These are phyloP conservation scores for Boletus reticuloceps DNA, from an alignment of 768 basidiomycete species.

Conservation along the genomic window DNA sequence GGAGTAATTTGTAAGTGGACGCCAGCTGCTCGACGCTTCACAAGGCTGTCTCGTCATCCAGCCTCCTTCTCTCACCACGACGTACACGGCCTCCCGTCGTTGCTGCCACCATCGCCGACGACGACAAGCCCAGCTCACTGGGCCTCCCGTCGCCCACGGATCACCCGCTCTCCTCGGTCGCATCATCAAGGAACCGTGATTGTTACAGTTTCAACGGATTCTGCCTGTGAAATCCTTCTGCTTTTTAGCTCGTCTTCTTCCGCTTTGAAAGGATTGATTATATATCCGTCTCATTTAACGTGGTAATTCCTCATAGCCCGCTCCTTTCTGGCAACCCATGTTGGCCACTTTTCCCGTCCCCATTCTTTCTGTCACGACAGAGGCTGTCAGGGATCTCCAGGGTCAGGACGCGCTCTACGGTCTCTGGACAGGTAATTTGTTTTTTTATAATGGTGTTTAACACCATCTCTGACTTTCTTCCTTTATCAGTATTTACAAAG, in stretches of 20 bases:
- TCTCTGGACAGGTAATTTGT: slow-evolving; percentile 62
- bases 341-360: slow-evolving; percentile 55
- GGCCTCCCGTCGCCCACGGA: slow-evolving; percentile 14
- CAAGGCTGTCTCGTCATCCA: slow-evolving; percentile 16
- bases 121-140: slow-evolving; percentile 3
- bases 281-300: slow-evolving; percentile 16
- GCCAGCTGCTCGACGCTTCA: slow-evolving; percentile 18
- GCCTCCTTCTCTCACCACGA: slow-evolving; percentile 21
- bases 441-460: accelerated
- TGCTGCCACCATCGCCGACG: slow-evolving; percentile 4
- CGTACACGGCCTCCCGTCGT: slow-evolving; percentile 10
- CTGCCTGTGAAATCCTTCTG: slow-evolving; percentile 14
- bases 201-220: slow-evolving; percentile 18
- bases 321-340: slow-evolving; percentile 36
- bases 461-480: slow-evolving; percentile 3
- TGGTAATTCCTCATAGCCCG: background rate
- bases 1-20: slow-evolving; percentile 21
- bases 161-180: slow-evolving; percentile 23
- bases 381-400: slow-evolving; percentile 66
- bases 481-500: slow-evolving; percentile 70
- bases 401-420: slow-evolving; percentile 62
- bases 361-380: slow-evolving; percentile 62
- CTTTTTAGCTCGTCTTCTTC: slow-evolving; percentile 16
- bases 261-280: slow-evolving; percentile 16
- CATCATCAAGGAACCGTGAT: slow-evolving; percentile 29